phyloP scores from a whole-genome alignment of 164 flowering plant species.

The Brasenia schreberi region DNA sequence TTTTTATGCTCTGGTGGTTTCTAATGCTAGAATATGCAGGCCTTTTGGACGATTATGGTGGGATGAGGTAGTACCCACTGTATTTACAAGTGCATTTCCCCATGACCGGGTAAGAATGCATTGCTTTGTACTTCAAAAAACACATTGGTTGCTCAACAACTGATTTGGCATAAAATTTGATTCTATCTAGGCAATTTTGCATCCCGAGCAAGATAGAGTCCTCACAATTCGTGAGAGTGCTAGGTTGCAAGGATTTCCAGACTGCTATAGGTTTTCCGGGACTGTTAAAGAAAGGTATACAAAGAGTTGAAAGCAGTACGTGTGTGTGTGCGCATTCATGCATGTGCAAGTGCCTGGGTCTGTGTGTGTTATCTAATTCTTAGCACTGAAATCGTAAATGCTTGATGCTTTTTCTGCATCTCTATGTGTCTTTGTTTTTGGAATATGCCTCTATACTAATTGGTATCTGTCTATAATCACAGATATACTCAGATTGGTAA shows the following conservation, averaged over 20 bases:
- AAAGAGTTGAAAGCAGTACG: not conserved
- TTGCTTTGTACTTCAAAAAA: not conserved
- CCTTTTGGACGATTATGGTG: conserved; percentile 65
- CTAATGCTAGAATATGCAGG: conserved; percentile 14
- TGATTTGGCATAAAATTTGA: not conserved
- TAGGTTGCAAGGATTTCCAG: conserved; percentile 59
- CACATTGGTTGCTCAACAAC: not conserved
- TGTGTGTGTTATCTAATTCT: not conserved
- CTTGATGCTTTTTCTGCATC: too few species aligned
- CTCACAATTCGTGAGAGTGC: conserved; percentile 47
- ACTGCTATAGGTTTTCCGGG: conserved; percentile 40
- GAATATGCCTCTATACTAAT: not conserved
- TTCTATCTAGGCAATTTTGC: conserved; percentile 25
- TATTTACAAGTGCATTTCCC: conserved; percentile 26
- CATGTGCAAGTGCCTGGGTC: not conserved
- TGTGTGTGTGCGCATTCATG: not conserved
- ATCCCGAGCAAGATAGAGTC: conserved; percentile 55
- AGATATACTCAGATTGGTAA: conserved; percentile 81
- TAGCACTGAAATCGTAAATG: too few species aligned
- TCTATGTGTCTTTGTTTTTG: too few species aligned
- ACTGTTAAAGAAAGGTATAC: conserved; percentile 28
- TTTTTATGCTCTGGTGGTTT: not conserved
- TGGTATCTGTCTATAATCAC: conserved; percentile 2
- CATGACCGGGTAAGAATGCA: conserved; percentile 22
- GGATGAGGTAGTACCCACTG: conserved; percentile 56